These are phyloP conservation scores for Coemansia sp. DNA, from an alignment of 192 early-diverging fungal genomes.

Conservation along the genomic window DNA sequence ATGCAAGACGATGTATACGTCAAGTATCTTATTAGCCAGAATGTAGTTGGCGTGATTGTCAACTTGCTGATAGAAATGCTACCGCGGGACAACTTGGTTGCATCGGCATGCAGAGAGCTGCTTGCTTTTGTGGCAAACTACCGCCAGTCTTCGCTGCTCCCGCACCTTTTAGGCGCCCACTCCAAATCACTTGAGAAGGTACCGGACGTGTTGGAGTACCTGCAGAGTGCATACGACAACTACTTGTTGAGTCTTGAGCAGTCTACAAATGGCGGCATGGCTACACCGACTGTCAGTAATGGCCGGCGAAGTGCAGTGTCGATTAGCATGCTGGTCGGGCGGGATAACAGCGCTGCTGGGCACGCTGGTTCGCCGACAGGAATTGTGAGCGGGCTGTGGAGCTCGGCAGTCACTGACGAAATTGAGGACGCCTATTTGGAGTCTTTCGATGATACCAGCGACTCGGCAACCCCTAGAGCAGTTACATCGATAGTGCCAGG, in stretches of 20 bases:
- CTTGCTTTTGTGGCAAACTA: conserved; percentile 77
- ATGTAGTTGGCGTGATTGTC: conserved; percentile 70
- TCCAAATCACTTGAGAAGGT: conserved; percentile 17
- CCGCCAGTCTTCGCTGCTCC: conserved; percentile 68
- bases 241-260: conserved; percentile 23
- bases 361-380: neutral
- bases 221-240: conserved; percentile 33
- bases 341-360: conserved; percentile 8
- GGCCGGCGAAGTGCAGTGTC: conserved; percentile 40
- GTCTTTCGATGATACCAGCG: conserved; percentile 56
- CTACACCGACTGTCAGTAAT: conserved; percentile 45
- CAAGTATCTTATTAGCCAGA: conserved; percentile 71
- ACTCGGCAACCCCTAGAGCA: neutral
- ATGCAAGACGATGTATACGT: conserved; percentile 82
- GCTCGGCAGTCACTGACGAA: conserved; percentile 61
- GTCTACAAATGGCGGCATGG: conserved; percentile 22
- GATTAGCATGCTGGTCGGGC: conserved; percentile 35
- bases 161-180: conserved; percentile 59
- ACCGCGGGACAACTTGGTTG: conserved; percentile 76
- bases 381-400: conserved; percentile 36
- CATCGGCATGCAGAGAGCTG: conserved; percentile 88
- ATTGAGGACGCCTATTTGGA: conserved; percentile 82
- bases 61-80: conserved; percentile 61
- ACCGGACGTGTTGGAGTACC: conserved; percentile 18
- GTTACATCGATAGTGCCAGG: neutral